phyloP scores from a whole-genome alignment of 2,329 filamentous ascomycete genomes.

The Monilinia vaccinii-corymbosi region DNA sequence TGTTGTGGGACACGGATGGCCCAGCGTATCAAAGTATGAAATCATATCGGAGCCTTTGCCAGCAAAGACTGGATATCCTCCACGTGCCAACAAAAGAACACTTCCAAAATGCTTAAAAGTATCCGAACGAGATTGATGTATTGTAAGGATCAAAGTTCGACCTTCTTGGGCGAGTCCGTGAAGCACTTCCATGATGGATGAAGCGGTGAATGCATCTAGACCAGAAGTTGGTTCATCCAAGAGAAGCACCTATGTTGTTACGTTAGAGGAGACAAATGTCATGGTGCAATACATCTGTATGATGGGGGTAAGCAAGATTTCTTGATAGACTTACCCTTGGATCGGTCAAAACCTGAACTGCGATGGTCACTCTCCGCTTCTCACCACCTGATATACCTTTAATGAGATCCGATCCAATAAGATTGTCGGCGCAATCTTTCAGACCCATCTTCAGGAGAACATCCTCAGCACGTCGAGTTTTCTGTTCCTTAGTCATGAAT shows the following conservation, averaged over 20 bases:
- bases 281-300: neutral
- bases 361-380: constrained; percentile 69
- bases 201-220: constrained; percentile 68
- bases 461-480: constrained; percentile 58
- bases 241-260: constrained; percentile 42
- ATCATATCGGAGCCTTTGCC: constrained; percentile 57
- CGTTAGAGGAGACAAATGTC: neutral
- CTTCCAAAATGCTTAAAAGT: constrained; percentile 64
- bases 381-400: constrained; percentile 76
- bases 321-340: constrained; percentile 64
- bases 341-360: constrained; percentile 68
- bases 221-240: constrained; percentile 72
- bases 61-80: constrained; percentile 59
- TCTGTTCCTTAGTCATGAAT: constrained; percentile 61
- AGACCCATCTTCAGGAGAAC: constrained; percentile 66
- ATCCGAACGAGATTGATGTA: constrained; percentile 68
- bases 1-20: constrained; percentile 55
- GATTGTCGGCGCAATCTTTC: constrained; percentile 68
- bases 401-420: constrained; percentile 62
- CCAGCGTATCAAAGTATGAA: constrained; percentile 49
- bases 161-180: constrained; percentile 63
- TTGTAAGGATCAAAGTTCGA: constrained; percentile 65
- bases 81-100: constrained; percentile 60
- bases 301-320: constrained; percentile 33
- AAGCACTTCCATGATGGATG: constrained; percentile 67